phyloP scores from a whole-genome alignment of 2,329 filamentous ascomycete genomes.

The Arthrobotrys megalospora region DNA sequence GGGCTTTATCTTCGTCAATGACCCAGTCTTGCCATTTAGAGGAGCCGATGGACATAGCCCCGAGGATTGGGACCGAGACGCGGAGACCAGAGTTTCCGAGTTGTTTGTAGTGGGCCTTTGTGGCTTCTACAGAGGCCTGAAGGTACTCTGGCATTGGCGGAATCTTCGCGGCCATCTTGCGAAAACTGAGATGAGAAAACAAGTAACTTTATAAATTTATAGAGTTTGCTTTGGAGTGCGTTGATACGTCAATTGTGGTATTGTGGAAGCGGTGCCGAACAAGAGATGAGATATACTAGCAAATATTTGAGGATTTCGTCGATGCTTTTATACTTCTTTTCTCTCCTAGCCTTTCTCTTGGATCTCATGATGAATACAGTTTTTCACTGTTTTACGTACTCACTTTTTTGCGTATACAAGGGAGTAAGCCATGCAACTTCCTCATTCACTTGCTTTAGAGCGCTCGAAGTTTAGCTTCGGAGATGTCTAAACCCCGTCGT shows the following conservation, averaged over 20 bases:
- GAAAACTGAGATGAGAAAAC: background rate
- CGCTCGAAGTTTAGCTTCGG: conserved; percentile 16
- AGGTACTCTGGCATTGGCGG: conserved; percentile 31
- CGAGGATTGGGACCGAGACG: conserved; percentile 76
- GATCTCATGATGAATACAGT: background rate
- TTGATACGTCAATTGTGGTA: background rate
- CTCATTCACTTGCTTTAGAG: no score
- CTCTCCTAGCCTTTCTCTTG: background rate
- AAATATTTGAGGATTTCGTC: background rate
- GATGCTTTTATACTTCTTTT: conserved; percentile 27
- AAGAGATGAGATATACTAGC: background rate
- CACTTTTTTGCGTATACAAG: background rate
- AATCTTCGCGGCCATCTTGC: conserved; percentile 19
- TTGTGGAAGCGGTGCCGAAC: background rate
- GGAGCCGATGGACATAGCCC: conserved; percentile 75
- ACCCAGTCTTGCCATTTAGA: conserved; percentile 72
- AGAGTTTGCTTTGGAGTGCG: background rate
- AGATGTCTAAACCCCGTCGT: conserved; percentile 34
- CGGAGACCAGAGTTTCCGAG: conserved; percentile 76
- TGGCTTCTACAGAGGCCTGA: conserved; percentile 24
- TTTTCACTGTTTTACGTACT: background rate
- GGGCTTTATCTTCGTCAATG: conserved; percentile 73
- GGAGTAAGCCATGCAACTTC: background rate
- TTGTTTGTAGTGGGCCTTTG: conserved; percentile 63
- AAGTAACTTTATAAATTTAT: background rate